Evolutionary conservation across 805 yeast genomes (phyloP).

Genomic region (Peterozyma xylosa): DNA sequence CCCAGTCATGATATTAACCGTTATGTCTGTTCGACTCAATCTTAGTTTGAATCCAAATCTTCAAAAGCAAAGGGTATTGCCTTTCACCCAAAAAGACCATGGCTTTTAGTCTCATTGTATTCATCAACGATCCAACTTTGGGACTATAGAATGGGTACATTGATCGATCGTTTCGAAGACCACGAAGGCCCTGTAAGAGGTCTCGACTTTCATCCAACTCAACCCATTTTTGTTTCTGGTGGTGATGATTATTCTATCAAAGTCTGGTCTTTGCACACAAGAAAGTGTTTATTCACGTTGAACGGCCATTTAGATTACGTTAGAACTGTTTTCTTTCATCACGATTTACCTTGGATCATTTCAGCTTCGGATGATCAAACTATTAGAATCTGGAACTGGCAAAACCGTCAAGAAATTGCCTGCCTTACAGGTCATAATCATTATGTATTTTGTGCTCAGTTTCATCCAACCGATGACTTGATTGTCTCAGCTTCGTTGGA

Average conservation of each 20-base stretch:
- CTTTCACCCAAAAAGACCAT: constrained; percentile 92
- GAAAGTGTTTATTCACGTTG: constrained; percentile 87
- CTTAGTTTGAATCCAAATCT: constrained; percentile 90
- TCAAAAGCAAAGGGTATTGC: constrained; percentile 97
- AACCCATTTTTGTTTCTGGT: constrained; percentile 93
- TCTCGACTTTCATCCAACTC: constrained; percentile 95
- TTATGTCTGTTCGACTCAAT: constrained; percentile 7
- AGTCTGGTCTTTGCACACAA: constrained; percentile 91
- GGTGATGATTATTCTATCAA: constrained; percentile 95
- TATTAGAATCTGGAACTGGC: constrained; percentile 99
- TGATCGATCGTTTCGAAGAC: constrained; percentile 93
- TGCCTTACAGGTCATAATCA: constrained; percentile 97
- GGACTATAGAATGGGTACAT: constrained; percentile 99
- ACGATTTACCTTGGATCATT: constrained; percentile 94
- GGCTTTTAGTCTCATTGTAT: constrained; percentile 92
- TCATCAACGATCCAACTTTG: constrained; percentile 98
- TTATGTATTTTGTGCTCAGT: constrained; percentile 96
- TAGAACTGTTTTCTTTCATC: constrained; percentile 90
- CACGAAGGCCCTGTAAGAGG: constrained; percentile 98
- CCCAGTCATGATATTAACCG: constrained; percentile 17
- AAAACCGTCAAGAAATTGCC: constrained; percentile 94
- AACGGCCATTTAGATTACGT: constrained; percentile 94
- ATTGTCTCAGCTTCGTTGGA: constrained; percentile 94
- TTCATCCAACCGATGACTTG: constrained; percentile 92
- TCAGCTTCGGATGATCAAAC: constrained; percentile 98